Conservation (phyloP, 225 moss, liverwort and hornwort species). For the Sphagnum tenellum region DNA sequence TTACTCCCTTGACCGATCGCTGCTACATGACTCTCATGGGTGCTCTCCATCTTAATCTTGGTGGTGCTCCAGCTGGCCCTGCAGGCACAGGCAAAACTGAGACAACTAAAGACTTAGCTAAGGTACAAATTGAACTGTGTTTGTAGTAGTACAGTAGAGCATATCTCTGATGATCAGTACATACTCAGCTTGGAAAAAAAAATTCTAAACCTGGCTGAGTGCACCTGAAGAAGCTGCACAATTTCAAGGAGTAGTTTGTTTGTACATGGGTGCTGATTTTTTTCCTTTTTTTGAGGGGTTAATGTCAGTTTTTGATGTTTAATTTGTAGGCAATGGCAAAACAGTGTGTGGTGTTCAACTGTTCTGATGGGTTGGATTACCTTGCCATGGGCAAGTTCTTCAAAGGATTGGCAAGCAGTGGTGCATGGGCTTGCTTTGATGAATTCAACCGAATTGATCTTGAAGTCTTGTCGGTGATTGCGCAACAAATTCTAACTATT, state of each 20-base stretch:
- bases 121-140: constrained; percentile 12
- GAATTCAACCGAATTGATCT: constrained; percentile 89
- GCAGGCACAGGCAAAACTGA: constrained; percentile 87
- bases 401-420: constrained; percentile 83
- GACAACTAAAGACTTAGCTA: constrained; percentile 82
- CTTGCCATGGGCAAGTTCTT: constrained; percentile 91
- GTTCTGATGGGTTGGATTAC: constrained; percentile 81
- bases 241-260: too few species aligned
- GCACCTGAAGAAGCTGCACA: too few species aligned
- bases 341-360: constrained; percentile 88
- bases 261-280: too few species aligned
- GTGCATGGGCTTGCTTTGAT: constrained; percentile 93
- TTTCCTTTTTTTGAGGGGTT: too few species aligned
- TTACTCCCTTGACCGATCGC: constrained; percentile 80
- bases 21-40: constrained; percentile 96
- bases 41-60: constrained; percentile 77
- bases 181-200: too few species aligned
- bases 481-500: constrained; percentile 77
- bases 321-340: constrained; percentile 62
- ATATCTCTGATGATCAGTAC: too few species aligned
- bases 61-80: constrained; percentile 80
- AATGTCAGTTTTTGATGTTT: too few species aligned
- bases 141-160: too few species aligned
- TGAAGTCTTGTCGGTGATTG: constrained; percentile 81
- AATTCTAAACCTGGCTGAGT: too few species aligned